phyloP scores from a whole-genome alignment of 257 asterid species.

The Fraxinus quadrangulata region DNA sequence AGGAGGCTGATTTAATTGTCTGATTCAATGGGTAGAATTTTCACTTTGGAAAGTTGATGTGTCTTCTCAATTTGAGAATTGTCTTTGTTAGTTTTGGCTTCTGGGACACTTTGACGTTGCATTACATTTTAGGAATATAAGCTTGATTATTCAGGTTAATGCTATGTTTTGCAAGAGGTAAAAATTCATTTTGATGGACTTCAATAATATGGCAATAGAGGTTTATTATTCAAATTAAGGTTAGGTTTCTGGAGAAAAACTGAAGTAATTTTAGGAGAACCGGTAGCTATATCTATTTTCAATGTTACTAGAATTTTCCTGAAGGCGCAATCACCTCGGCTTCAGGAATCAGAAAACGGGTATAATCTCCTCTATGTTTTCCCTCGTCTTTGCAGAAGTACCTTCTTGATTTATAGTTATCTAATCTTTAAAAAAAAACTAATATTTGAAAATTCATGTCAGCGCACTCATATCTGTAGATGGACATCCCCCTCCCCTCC shows the following conservation, averaged over 20 bases:
- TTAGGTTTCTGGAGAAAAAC: not conserved
- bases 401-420: not conserved
- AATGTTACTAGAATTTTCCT: not conserved
- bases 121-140: not conserved
- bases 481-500: not conserved
- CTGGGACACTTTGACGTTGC: not conserved
- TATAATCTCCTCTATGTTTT: not conserved
- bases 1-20: not conserved
- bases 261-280: not conserved
- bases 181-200: not conserved
- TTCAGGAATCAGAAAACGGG: not conserved
- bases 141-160: not conserved
- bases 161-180: not conserved
- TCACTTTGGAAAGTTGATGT: not conserved
- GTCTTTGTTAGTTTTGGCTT: not conserved
- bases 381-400: not conserved
- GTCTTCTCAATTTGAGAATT: not conserved
- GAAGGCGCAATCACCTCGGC: not conserved
- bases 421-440: not conserved
- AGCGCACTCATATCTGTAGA: not conserved
- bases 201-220: not conserved
- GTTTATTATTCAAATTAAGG: not conserved
- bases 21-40: not conserved
- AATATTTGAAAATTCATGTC: not conserved
- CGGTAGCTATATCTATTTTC: not conserved